phyloP scores from a whole-genome alignment of 2,329 filamentous ascomycete genomes.

The Lachnum nothofagi region DNA sequence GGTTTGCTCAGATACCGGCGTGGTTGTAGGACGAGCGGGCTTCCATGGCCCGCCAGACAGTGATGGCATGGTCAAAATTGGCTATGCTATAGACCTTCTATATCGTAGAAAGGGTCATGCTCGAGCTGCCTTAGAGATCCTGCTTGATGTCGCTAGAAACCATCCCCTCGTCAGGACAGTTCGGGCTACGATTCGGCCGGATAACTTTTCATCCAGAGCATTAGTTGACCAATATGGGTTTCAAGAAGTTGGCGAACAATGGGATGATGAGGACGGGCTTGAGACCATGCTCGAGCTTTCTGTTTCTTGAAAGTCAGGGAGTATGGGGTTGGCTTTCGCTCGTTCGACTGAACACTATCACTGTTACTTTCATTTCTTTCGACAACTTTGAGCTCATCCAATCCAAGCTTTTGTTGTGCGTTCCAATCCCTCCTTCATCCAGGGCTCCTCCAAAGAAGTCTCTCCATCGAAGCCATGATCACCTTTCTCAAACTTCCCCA shows the following conservation, averaged over 20 bases:
- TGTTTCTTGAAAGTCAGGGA: neutral
- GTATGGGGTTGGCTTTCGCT: neutral
- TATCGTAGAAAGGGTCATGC: constrained; percentile 5
- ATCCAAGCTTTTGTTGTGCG: constrained; percentile 18
- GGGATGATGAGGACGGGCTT: neutral
- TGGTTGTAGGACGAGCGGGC: constrained; percentile 1
- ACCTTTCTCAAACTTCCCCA: neutral
- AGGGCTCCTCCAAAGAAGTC: constrained; percentile 13
- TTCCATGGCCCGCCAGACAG: constrained; percentile 6
- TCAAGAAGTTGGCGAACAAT: neutral
- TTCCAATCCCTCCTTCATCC: constrained; percentile 18
- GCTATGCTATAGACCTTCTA: constrained; percentile 2
- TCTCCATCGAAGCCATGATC: constrained; percentile 19
- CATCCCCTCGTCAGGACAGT: neutral
- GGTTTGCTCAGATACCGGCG: neutral
- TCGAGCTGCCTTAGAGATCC: constrained; percentile 4
- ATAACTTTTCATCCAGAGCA: neutral
- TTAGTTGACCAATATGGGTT: neutral
- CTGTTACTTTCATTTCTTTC: too few species aligned
- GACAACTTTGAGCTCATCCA: neutral
- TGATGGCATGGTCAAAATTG: constrained; percentile 8
- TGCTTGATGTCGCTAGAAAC: constrained; percentile 1
- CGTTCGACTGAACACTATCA: too few species aligned
- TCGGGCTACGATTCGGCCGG: neutral
- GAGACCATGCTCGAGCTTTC: neutral